phyloP scores from a whole-genome alignment of 495 filamentous ascomycete genomes.

The Aspergillus incahuasiensis region DNA sequence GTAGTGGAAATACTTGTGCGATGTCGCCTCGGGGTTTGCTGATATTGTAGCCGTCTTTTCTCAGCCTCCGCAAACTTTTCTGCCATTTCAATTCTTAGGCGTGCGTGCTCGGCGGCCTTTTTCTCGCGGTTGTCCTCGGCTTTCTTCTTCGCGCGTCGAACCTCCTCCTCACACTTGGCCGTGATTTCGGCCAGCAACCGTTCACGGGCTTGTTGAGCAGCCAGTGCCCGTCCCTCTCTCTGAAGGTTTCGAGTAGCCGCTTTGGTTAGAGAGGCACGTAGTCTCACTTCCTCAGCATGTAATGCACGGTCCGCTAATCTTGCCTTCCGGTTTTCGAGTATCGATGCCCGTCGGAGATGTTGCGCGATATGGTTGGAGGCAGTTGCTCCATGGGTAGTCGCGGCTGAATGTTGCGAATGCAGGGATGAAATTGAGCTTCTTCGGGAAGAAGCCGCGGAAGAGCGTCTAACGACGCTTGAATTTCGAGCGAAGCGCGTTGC shows the following conservation, averaged over 20 bases:
- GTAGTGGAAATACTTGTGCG: conserved; percentile 58
- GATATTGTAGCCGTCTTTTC: conserved; percentile 53
- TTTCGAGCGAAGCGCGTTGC: conserved; percentile 81
- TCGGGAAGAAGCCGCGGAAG: conserved; percentile 80
- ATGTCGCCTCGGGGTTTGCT: conserved; percentile 55
- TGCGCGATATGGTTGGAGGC: conserved; percentile 83
- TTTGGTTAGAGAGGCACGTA: conserved; percentile 81
- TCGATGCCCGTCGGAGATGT: conserved; percentile 84
- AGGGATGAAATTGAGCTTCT: conserved; percentile 85
- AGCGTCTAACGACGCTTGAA: conserved; percentile 65
- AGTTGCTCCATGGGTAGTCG: conserved; percentile 57
- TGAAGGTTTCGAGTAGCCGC: conserved; percentile 60
- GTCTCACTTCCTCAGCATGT: conserved; percentile 94
- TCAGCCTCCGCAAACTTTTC: conserved; percentile 87
- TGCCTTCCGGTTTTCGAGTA: conserved; percentile 89
- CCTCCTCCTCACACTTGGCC: conserved; percentile 90
- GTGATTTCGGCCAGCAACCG: conserved; percentile 89
- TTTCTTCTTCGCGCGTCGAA: conserved; percentile 86
- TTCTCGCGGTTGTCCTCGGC: conserved; percentile 90
- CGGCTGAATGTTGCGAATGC: conserved; percentile 66
- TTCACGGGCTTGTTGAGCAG: conserved; percentile 88
- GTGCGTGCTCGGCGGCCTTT: conserved; percentile 78
- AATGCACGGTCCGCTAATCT: conserved; percentile 88
- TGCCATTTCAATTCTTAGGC: conserved; percentile 73
- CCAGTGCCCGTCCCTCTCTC: conserved; percentile 77